phyloP scores from a whole-genome alignment of 495 filamentous ascomycete genomes.

The Neurospora tetraspora region DNA sequence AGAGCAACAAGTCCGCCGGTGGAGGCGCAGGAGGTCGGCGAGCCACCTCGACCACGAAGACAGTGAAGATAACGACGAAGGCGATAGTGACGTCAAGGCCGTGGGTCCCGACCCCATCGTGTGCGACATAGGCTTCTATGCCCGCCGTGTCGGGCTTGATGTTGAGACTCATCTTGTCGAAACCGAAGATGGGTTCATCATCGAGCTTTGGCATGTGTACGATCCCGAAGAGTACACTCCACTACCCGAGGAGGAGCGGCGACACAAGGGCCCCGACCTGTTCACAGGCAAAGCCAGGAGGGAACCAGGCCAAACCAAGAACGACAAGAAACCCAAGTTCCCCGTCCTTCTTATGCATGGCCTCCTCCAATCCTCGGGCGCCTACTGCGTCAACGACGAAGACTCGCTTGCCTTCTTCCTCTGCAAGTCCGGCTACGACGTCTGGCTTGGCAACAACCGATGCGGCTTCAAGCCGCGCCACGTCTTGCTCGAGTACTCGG shows the following conservation, averaged over 20 bases:
- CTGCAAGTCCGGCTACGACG: slow-evolving; percentile 87
- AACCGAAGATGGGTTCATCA: slow-evolving; percentile 91
- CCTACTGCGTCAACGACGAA: slow-evolving; percentile 87
- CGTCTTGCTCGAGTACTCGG: slow-evolving; percentile 52
- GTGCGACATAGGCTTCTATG: slow-evolving; percentile 80
- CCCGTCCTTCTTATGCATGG: slow-evolving; percentile 86
- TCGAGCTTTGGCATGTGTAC: slow-evolving; percentile 82
- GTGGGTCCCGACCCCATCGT: slow-evolving; percentile 69
- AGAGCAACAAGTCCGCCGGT: slow-evolving; percentile 45
- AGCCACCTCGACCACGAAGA: slow-evolving; percentile 19
- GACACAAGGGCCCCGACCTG: slow-evolving; percentile 32
- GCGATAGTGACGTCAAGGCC: slow-evolving; percentile 50
- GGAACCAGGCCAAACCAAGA: slow-evolving; percentile 12
- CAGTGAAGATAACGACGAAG: slow-evolving; percentile 27
- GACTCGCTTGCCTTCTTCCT: slow-evolving; percentile 85
- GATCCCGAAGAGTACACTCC: slow-evolving; percentile 64
- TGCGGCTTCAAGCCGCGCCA: slow-evolving; percentile 80
- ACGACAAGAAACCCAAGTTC: slow-evolving; percentile 53
- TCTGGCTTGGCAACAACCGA: slow-evolving; percentile 93
- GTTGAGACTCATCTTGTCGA: slow-evolving; percentile 76
- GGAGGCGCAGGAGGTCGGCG: slow-evolving; percentile 39
- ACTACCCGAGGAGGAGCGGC: slow-evolving; percentile 24
- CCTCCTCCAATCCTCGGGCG: slow-evolving; percentile 75
- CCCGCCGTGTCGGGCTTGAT: slow-evolving; percentile 77
- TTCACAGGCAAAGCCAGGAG: slow-evolving; percentile 17